phyloP scores from a whole-genome alignment of 768 basidiomycete species.

The Boletus barrowsii region DNA sequence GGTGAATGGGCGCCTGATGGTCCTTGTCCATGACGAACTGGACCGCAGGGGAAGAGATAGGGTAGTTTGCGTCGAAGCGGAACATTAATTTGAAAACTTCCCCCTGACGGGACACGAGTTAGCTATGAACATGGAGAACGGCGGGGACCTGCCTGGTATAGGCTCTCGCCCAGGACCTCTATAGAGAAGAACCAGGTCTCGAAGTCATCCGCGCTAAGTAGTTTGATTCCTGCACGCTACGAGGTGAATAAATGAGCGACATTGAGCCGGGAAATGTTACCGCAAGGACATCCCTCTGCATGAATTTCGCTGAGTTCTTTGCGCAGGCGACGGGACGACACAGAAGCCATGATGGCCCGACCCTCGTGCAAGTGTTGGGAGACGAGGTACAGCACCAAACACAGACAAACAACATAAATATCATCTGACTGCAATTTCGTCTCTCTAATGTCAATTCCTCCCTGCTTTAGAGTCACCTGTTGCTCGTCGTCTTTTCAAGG shows the following conservation, averaged over 20 bases:
- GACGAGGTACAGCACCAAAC: constrained; percentile 27
- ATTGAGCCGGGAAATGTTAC: constrained; percentile 32
- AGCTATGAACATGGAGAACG: background rate
- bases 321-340: constrained; percentile 59
- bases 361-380: constrained; percentile 15
- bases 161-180: constrained; percentile 79
- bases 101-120: constrained; percentile 42
- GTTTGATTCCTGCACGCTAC: constrained; percentile 55
- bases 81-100: constrained; percentile 80
- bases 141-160: constrained; percentile 56
- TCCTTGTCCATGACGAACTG: constrained; percentile 73
- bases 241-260: background rate
- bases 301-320: constrained; percentile 73
- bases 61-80: constrained; percentile 77
- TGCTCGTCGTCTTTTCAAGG: constrained; percentile 38
- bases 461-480: constrained; percentile 73
- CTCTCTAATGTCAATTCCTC: constrained; percentile 43
- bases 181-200: constrained; percentile 75
- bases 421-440: background rate
- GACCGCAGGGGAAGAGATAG: constrained; percentile 85
- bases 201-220: constrained; percentile 75
- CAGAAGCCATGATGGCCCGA: constrained; percentile 42
- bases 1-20: constrained; percentile 71
- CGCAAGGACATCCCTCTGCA: constrained; percentile 63
- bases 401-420: constrained; percentile 38